Conservation (phyloP, 768 basidiomycete genomes). For the Suillus sp. region DNA sequence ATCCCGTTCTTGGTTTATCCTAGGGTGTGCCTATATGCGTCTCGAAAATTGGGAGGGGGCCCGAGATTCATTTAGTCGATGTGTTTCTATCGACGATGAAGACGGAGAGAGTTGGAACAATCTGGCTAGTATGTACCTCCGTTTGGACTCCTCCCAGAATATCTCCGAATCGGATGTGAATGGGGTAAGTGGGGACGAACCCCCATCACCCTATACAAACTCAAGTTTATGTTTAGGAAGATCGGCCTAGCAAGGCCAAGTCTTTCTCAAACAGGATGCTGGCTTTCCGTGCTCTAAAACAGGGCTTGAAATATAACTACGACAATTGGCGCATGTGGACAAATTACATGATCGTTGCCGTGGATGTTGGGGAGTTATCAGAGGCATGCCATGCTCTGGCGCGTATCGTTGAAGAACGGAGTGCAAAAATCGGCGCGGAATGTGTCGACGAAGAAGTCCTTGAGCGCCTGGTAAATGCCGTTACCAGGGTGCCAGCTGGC, state of each 20-base stretch:
- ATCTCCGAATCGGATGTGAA: conserved; percentile 33
- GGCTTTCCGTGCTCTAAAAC: conserved; percentile 91
- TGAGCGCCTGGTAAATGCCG: conserved; percentile 86
- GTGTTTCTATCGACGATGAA: conserved; percentile 91
- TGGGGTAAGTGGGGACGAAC: conserved; percentile 24
- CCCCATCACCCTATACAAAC: conserved; percentile 16
- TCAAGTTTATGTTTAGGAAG: conserved; percentile 29
- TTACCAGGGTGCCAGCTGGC: conserved; percentile 56
- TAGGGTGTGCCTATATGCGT: conserved; percentile 91
- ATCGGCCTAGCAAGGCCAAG: conserved; percentile 35
- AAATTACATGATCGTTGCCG: conserved; percentile 92
- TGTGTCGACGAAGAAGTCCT: conserved; percentile 86
- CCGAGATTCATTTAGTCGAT: conserved; percentile 79
- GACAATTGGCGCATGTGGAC: conserved; percentile 99
- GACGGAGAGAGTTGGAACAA: conserved; percentile 99
- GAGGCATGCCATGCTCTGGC: conserved; percentile 85
- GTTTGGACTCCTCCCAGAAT: conserved; percentile 56
- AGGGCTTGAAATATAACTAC: conserved; percentile 81
- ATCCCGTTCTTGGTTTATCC: conserved; percentile 90
- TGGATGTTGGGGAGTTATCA: conserved; percentile 90
- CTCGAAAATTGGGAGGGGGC: conserved; percentile 84
- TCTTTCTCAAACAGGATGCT: conserved; percentile 78
- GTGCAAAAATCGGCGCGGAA: conserved; percentile 46
- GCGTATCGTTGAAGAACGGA: conserved; percentile 69
- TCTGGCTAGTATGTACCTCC: conserved; percentile 90